Evolutionary conservation across 139 green algal genomes (phyloP).

Genomic region (Gonium pectorale): DNA sequence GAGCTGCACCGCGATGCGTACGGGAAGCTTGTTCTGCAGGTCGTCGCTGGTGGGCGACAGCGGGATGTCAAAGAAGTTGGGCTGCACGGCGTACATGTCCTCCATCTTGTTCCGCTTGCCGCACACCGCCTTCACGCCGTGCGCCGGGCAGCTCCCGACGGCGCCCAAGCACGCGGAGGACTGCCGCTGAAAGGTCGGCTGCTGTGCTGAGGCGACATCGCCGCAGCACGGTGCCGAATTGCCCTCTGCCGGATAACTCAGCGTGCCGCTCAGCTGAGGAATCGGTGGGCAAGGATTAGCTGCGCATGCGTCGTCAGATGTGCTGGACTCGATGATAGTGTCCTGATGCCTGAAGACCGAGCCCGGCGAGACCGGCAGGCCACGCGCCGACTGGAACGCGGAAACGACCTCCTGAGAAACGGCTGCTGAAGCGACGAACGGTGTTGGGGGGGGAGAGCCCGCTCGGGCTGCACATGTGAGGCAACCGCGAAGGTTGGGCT

Average conservation of each 20-base stretch:
- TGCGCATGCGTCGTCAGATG: constrained; percentile 3
- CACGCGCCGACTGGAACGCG: constrained; percentile 9
- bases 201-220: background rate
- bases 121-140: constrained; percentile 75
- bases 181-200: background rate
- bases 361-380: constrained; percentile 1
- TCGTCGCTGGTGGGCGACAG: constrained; percentile 40
- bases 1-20: constrained; percentile 64
- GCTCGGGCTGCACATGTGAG: background rate
- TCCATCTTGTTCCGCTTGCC: constrained; percentile 82
- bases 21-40: constrained; percentile 60
- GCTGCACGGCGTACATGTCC: constrained; percentile 69
- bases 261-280: constrained; percentile 2
- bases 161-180: constrained; percentile 12
- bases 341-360: constrained; percentile 35
- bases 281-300: background rate
- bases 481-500: background rate
- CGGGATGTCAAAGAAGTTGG: constrained; percentile 65
- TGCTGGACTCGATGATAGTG: constrained; percentile 32
- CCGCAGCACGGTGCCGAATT: background rate
- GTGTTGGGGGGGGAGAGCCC: constrained; percentile 6
- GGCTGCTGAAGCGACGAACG: constrained; percentile 17
- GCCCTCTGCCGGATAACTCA: background rate
- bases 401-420: constrained; percentile 21
- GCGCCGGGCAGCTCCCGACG: constrained; percentile 51